A percentile compares a stretch with the other conserved stretches of the same genome.
Conservation (phyloP, 2,329 filamentous ascomycete genomes). For the Botrytis fabae region DNA sequence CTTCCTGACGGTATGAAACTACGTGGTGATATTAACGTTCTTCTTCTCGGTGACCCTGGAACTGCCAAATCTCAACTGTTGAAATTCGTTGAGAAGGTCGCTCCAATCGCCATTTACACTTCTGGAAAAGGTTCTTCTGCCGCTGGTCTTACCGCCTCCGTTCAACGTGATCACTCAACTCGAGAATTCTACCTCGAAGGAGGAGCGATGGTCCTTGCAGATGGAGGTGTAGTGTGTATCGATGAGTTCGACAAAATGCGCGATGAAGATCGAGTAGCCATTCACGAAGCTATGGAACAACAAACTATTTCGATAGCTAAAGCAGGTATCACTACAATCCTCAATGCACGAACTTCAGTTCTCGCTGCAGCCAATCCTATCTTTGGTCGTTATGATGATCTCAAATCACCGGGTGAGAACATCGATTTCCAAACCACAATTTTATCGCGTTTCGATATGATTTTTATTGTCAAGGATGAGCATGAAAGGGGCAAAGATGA, state of each 20-base stretch:
- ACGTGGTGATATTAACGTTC: slow-evolving; percentile 95
- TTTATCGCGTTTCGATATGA: slow-evolving; percentile 98
- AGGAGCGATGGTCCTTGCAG: slow-evolving; percentile 96
- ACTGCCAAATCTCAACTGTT: slow-evolving; percentile 96
- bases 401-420: slow-evolving; percentile 96
- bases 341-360: slow-evolving; percentile 93
- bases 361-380: slow-evolving; percentile 95
- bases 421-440: slow-evolving; percentile 99
- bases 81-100: slow-evolving; percentile 95
- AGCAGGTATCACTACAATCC: slow-evolving; percentile 95
- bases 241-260: slow-evolving; percentile 99
- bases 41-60: slow-evolving; percentile 94
- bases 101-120: slow-evolving; percentile 97
- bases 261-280: slow-evolving; percentile 94
- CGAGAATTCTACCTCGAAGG: slow-evolving; percentile 98
- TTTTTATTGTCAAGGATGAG: slow-evolving; percentile 96
- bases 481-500: slow-evolving; percentile 89
- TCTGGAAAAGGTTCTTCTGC: slow-evolving; percentile 98
- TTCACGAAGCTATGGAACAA: slow-evolving; percentile 99
- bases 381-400: slow-evolving; percentile 95
- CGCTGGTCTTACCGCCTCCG: slow-evolving; percentile 94
- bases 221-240: slow-evolving; percentile 96
- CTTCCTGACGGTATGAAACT: slow-evolving; percentile 96
- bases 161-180: slow-evolving; percentile 88
- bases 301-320: slow-evolving; percentile 99